Conservation (phyloP, 345 rosid genomes). For the Crucihimalaya himalaica region DNA sequence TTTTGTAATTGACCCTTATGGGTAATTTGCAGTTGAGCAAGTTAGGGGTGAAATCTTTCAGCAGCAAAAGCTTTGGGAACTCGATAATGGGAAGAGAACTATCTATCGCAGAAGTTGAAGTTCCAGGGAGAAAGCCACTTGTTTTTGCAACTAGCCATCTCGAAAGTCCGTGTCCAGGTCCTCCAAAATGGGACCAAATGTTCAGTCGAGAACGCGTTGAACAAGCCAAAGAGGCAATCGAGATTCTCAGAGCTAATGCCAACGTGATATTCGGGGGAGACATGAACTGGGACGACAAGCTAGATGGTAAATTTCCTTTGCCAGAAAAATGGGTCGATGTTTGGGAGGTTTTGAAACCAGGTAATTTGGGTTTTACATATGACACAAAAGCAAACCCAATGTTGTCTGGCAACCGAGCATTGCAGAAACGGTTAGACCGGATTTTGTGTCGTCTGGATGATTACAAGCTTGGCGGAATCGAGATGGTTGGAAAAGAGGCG, state of each 20-base stretch:
- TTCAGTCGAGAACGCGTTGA: constrained; percentile 83
- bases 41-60: constrained; percentile 68
- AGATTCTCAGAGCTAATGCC: constrained; percentile 50
- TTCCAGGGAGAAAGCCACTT: constrained; percentile 53
- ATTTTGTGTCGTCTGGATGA: constrained; percentile 65
- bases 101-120: constrained; percentile 67
- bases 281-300: constrained; percentile 95
- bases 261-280: constrained; percentile 90
- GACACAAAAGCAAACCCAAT: constrained; percentile 89
- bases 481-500: constrained; percentile 88
- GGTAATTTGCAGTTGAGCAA: constrained; percentile 72
- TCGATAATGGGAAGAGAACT: constrained; percentile 92
- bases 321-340: constrained; percentile 75
- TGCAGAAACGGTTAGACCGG: constrained; percentile 80
- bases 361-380: constrained; percentile 81
- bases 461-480: constrained; percentile 59
- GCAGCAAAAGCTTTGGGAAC: constrained; percentile 60
- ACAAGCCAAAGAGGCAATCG: constrained; percentile 70
- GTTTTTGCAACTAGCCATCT: constrained; percentile 95
- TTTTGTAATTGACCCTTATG: constrained; percentile 3
- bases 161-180: constrained; percentile 90
- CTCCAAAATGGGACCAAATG: constrained; percentile 99
- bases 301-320: constrained; percentile 78
- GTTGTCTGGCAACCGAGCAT: constrained; percentile 74
- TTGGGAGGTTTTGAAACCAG: constrained; percentile 73